Evolutionary conservation across 2,329 filamentous ascomycete genomes (phyloP).

Genomic region (Cadophora sp.): DNA sequence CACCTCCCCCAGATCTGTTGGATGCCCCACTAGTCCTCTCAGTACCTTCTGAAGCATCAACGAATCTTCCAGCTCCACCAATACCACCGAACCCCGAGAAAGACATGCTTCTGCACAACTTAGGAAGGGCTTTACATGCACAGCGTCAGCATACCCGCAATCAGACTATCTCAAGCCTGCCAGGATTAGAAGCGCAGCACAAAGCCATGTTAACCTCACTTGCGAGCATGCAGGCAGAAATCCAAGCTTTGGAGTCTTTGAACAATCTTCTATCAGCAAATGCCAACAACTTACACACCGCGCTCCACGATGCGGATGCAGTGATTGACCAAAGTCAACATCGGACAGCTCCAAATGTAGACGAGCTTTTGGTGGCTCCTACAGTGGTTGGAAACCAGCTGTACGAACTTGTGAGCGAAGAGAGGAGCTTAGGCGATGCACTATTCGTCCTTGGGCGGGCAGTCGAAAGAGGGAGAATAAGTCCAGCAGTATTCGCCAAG

Average conservation of each 20-base stretch:
- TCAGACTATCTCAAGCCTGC: constrained; percentile 77
- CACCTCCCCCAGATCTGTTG: constrained; percentile 59
- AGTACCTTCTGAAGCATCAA: constrained; percentile 52
- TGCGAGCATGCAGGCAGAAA: constrained; percentile 74
- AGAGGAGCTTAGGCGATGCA: constrained; percentile 83
- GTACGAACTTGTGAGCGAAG: constrained; percentile 88
- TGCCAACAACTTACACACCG: constrained; percentile 77
- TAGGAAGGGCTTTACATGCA: constrained; percentile 72
- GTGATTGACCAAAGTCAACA: constrained; percentile 76
- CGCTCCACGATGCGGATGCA: constrained; percentile 78
- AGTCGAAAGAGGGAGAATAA: constrained; percentile 74
- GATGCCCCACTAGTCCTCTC: constrained; percentile 56
- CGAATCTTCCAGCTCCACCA: constrained; percentile 72
- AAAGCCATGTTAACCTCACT: constrained; percentile 76
- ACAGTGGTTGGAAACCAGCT: constrained; percentile 93
- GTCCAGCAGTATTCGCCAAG: constrained; percentile 77
- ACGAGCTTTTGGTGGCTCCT: constrained; percentile 91
- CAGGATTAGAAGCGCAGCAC: constrained; percentile 80
- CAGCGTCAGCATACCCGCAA: constrained; percentile 72
- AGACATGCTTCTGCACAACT: constrained; percentile 79
- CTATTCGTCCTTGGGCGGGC: constrained; percentile 82
- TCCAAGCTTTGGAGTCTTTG: constrained; percentile 73
- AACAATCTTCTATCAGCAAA: constrained; percentile 77
- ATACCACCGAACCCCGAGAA: constrained; percentile 97
- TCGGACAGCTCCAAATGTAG: constrained; percentile 76